Conservation (phyloP, 2,329 filamentous ascomycete species). For the Colletotrichum zoysiae region DNA sequence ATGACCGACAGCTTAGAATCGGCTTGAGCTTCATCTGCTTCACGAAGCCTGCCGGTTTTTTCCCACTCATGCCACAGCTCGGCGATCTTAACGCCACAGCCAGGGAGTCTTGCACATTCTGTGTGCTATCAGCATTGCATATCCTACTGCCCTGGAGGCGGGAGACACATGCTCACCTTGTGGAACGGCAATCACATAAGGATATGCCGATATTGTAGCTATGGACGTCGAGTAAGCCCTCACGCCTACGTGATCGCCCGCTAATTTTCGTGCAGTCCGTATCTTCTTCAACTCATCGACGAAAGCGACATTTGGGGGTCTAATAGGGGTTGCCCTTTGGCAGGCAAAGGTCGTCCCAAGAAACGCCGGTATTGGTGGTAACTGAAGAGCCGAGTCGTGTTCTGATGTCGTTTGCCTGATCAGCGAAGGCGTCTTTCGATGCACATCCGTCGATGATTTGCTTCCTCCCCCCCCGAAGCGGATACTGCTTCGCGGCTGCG, state of each 20-base stretch:
- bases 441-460: background rate
- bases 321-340: slow-evolving; percentile 77
- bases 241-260: slow-evolving; percentile 81
- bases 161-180: slow-evolving; percentile 53
- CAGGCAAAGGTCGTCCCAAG: slow-evolving; percentile 76
- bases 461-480: background rate
- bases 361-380: slow-evolving; percentile 73
- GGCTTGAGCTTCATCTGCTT: slow-evolving; percentile 72
- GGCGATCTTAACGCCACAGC: slow-evolving; percentile 85
- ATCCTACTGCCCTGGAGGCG: background rate
- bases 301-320: slow-evolving; percentile 81
- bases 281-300: slow-evolving; percentile 81
- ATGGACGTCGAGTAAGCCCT: slow-evolving; percentile 91
- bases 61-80: slow-evolving; percentile 82
- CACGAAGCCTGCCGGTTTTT: slow-evolving; percentile 69
- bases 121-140: slow-evolving; percentile 14
- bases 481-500: background rate
- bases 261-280: slow-evolving; percentile 76
- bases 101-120: slow-evolving; percentile 74
- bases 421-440: slow-evolving; percentile 54
- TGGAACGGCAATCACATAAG: slow-evolving; percentile 59
- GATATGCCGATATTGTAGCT: slow-evolving; percentile 85
- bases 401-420: slow-evolving; percentile 82
- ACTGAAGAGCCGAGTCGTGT: slow-evolving; percentile 68
- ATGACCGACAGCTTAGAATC: slow-evolving; percentile 76